Evolutionary conservation across 805 yeast species (phyloP).

Genomic region (Sugiyamaella boreocaroliniensis): DNA sequence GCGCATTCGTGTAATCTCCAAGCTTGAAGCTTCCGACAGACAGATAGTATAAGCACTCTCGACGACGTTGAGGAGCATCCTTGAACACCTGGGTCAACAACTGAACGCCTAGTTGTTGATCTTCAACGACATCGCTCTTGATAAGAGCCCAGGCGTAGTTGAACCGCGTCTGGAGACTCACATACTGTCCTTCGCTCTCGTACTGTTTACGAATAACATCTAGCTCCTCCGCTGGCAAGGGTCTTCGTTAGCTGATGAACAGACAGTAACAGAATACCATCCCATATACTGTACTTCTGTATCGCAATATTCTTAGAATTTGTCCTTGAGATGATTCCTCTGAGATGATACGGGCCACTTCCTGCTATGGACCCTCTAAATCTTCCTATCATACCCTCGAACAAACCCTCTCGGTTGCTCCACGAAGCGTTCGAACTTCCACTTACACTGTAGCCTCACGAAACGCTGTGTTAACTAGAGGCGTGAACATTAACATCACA

Average conservation of each 20-base stretch:
- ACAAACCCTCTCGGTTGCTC: no score
- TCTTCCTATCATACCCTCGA: no score
- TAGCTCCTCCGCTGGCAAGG: constrained; percentile 68
- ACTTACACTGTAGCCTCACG: neutral
- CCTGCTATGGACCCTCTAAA: neutral
- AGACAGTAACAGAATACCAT: no score
- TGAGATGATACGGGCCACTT: neutral
- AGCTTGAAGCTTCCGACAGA: constrained; percentile 82
- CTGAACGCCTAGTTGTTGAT: constrained; percentile 74
- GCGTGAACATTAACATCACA: no score
- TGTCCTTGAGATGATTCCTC: neutral
- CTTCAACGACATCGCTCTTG: constrained; percentile 54
- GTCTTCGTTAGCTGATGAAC: constrained; percentile 21
- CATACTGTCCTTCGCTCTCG: constrained; percentile 70
- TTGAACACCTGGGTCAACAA: constrained; percentile 55
- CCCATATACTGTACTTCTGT: neutral
- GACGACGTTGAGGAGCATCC: constrained; percentile 71
- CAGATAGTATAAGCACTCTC: constrained; percentile 84
- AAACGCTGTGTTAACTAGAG: neutral
- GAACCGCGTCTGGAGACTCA: constrained; percentile 77
- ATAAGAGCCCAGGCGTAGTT: constrained; percentile 96
- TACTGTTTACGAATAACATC: constrained; percentile 71
- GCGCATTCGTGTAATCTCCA: constrained; percentile 80
- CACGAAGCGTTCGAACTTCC: neutral
- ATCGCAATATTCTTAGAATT: neutral